Evolutionary conservation across 768 basidiomycete species (phyloP).

Genomic region (Mycena chlorophos): DNA sequence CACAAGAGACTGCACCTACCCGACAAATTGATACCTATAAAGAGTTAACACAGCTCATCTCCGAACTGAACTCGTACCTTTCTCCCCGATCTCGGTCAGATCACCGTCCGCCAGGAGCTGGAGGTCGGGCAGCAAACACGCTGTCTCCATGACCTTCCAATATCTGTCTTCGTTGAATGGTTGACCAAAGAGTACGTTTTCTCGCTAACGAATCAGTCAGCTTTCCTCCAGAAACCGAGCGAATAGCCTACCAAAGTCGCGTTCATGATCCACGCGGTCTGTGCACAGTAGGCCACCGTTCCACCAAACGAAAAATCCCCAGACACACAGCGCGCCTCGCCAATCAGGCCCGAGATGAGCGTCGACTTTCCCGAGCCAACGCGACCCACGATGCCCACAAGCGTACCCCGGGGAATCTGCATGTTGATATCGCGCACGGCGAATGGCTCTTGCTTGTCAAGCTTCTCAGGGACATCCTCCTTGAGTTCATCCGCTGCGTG

Average conservation of each 20-base stretch:
- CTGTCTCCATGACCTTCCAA: slow-evolving; percentile 59
- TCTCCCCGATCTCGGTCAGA: slow-evolving; percentile 75
- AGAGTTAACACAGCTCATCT: neutral
- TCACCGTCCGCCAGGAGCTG: slow-evolving; percentile 70
- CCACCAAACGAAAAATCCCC: slow-evolving; percentile 65
- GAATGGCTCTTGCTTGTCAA: slow-evolving; percentile 43
- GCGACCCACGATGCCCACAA: slow-evolving; percentile 65
- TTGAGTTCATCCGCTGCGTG: slow-evolving; percentile 19
- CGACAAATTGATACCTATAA: slow-evolving; percentile 52
- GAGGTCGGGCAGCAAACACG: slow-evolving; percentile 63
- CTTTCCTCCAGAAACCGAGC: neutral
- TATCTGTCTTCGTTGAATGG: slow-evolving; percentile 64
- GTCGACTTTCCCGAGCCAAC: slow-evolving; percentile 73
- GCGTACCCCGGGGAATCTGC: slow-evolving; percentile 53
- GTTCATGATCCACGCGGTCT: slow-evolving; percentile 79
- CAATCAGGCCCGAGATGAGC: slow-evolving; percentile 61
- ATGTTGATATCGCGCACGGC: slow-evolving; percentile 51
- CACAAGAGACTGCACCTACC: too few species aligned
- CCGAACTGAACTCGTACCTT: slow-evolving; percentile 31
- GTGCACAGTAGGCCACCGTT: slow-evolving; percentile 66
- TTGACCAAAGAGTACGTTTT: slow-evolving; percentile 69
- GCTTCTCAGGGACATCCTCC: slow-evolving; percentile 18
- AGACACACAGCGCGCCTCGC: slow-evolving; percentile 60
- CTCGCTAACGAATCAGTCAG: slow-evolving; percentile 40
- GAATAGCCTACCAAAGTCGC: slow-evolving; percentile 48